These are phyloP conservation scores for Aegilops umbellulata DNA, from an alignment of 176 grass and related monocot genomes.

Conservation along the genomic window DNA sequence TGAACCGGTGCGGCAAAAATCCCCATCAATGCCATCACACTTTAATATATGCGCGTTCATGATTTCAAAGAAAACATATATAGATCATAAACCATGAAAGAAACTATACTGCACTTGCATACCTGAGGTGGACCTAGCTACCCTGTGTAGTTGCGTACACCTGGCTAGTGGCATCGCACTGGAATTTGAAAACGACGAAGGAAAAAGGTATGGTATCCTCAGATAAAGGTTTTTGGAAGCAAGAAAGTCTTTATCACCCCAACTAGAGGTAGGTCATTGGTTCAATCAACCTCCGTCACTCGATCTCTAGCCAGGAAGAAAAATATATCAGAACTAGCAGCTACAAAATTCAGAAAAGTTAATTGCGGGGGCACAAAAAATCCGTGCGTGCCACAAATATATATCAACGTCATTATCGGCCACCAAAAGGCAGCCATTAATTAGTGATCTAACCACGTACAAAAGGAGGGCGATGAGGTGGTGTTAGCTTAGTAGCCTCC, in stretches of 20 bases:
- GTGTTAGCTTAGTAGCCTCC: neutral
- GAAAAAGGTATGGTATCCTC: neutral
- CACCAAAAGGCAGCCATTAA: conserved; percentile 11
- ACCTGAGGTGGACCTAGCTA: conserved; percentile 10
- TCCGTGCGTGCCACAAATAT: conserved; percentile 8
- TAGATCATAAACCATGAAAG: neutral
- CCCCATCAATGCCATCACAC: neutral
- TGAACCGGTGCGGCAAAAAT: neutral
- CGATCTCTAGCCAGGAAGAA: neutral
- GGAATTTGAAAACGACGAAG: conserved; percentile 7
- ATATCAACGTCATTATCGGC: conserved; percentile 12
- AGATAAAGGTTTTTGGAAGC: conserved; percentile 19
- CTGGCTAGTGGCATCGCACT: neutral
- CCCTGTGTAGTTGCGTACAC: neutral
- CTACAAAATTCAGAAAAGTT: too few species aligned
- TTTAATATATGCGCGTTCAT: neutral
- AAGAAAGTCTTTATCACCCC: conserved; percentile 25
- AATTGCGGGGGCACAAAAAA: neutral
- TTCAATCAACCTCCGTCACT: conserved; percentile 43
- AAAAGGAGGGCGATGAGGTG: neutral
- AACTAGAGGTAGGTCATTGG: conserved; percentile 40
- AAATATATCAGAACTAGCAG: too few species aligned
- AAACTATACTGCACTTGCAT: neutral
- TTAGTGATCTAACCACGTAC: conserved; percentile 27
- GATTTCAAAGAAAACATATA: neutral